Evolutionary conservation across 495 filamentous ascomycete genomes (phyloP).

Genomic region (Hyphodiscus hymeniophilus): DNA sequence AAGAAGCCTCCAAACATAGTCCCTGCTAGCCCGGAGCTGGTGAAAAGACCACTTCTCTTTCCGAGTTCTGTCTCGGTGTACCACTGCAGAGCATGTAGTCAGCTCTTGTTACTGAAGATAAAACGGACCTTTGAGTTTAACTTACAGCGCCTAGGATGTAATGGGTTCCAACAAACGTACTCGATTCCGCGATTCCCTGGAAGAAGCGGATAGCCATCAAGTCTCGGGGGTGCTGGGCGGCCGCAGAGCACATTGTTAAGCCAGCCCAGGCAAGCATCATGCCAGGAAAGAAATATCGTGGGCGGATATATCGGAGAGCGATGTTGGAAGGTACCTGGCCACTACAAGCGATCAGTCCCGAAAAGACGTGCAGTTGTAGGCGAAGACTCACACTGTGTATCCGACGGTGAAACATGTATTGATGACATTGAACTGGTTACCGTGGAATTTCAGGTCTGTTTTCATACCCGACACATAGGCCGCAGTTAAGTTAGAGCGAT

Average conservation of each 20-base stretch:
- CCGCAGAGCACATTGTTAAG: slow-evolving; percentile 52
- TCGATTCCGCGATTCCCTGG: slow-evolving; percentile 14
- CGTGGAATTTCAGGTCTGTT: slow-evolving; percentile 36
- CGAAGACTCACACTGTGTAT: background rate
- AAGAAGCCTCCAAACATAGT: slow-evolving; percentile 44
- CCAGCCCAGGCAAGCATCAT: slow-evolving; percentile 55
- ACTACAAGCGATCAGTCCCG: background rate
- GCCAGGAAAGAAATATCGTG: slow-evolving; percentile 50
- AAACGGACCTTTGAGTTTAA: too few relatives aligned
- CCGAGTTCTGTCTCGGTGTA: slow-evolving; percentile 57
- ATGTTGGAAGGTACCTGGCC: slow-evolving; percentile 55
- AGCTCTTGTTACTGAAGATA: too few relatives aligned
- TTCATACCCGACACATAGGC: slow-evolving; percentile 63
- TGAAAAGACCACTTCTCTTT: slow-evolving; percentile 51
- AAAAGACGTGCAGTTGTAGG: background rate
- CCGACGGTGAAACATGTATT: background rate
- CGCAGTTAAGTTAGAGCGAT: slow-evolving; percentile 51
- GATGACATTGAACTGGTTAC: slow-evolving; percentile 24
- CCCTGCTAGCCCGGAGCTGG: slow-evolving; percentile 42
- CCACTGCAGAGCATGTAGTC: too few relatives aligned
- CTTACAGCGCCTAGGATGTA: slow-evolving; percentile 49
- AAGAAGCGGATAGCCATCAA: slow-evolving; percentile 66
- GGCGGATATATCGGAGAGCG: slow-evolving; percentile 48
- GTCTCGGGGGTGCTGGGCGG: slow-evolving; percentile 36
- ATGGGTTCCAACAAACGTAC: slow-evolving; percentile 51